Evolutionary conservation across 305 asterid species (phyloP).

Genomic region (Fraxinus ornus): DNA sequence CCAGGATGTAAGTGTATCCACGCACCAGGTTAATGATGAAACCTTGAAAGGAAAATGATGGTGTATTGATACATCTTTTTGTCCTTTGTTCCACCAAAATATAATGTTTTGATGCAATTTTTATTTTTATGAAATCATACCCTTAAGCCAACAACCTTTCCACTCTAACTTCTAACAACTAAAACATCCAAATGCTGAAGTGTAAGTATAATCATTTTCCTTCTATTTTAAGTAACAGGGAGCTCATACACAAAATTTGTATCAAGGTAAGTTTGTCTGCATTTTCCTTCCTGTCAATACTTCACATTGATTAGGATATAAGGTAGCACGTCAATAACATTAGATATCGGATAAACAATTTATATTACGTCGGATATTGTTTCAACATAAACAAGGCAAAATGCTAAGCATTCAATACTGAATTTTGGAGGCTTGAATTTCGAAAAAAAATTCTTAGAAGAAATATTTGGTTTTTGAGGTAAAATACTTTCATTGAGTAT

Average conservation of each 20-base stretch:
- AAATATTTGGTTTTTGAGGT: background rate
- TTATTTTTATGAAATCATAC: background rate
- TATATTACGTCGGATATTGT: background rate
- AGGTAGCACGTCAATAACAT: background rate
- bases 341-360: background rate
- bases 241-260: background rate
- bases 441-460: background rate
- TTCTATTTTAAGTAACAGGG: background rate
- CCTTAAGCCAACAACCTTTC: background rate
- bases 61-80: background rate
- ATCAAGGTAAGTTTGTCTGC: background rate
- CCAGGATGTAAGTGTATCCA: background rate
- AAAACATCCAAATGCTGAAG: background rate
- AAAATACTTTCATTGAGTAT: background rate
- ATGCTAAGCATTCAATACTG: background rate
- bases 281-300: background rate
- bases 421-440: conserved; percentile 5
- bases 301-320: background rate
- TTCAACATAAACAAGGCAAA: background rate
- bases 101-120: background rate
- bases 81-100: background rate
- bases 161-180: background rate
- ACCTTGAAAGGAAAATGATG: background rate
- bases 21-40: background rate
- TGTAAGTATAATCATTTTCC: background rate